phyloP scores from a whole-genome alignment of 192 early-diverging fungal genomes.

The Backusella australiensis region DNA sequence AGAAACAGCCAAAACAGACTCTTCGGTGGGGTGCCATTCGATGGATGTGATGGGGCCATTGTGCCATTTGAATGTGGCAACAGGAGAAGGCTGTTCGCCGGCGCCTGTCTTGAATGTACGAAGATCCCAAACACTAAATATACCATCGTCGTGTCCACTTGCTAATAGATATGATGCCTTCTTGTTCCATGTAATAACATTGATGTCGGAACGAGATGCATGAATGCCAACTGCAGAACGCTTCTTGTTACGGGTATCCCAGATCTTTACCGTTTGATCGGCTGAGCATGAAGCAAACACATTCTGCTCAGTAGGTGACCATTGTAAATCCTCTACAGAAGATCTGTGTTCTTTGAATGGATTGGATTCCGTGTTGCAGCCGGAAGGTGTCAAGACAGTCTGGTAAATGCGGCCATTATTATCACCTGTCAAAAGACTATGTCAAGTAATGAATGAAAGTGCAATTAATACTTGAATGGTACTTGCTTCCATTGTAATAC shows the following conservation, averaged over 20 bases:
- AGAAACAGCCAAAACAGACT: conserved; percentile 84
- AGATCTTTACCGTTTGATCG: conserved; percentile 91
- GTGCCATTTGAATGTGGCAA: conserved; percentile 96
- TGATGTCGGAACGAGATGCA: conserved; percentile 89
- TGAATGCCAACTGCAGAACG: conserved; percentile 72
- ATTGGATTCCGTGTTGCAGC: conserved; percentile 70
- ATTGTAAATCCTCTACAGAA: conserved; percentile 96
- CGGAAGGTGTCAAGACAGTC: conserved; percentile 64
- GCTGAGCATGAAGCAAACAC: conserved; percentile 93
- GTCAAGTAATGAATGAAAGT: neutral
- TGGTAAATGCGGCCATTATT: conserved; percentile 76
- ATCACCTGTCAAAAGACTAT: conserved; percentile 86
- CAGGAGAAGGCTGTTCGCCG: conserved; percentile 55
- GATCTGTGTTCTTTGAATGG: conserved; percentile 82
- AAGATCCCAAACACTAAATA: conserved; percentile 96
- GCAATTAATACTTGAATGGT: neutral
- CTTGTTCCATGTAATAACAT: conserved; percentile 96
- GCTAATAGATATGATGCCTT: conserved; percentile 85
- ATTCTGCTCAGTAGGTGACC: conserved; percentile 85
- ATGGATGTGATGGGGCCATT: conserved; percentile 88
- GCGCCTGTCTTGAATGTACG: conserved; percentile 47
- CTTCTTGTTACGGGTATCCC: conserved; percentile 86
- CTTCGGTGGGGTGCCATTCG: conserved; percentile 95
- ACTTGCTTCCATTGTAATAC: neutral
- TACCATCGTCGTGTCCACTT: conserved; percentile 89